Evolutionary conservation across 306 rosid species (phyloP).

Genomic region (Pterocarpus macrocarpus): DNA sequence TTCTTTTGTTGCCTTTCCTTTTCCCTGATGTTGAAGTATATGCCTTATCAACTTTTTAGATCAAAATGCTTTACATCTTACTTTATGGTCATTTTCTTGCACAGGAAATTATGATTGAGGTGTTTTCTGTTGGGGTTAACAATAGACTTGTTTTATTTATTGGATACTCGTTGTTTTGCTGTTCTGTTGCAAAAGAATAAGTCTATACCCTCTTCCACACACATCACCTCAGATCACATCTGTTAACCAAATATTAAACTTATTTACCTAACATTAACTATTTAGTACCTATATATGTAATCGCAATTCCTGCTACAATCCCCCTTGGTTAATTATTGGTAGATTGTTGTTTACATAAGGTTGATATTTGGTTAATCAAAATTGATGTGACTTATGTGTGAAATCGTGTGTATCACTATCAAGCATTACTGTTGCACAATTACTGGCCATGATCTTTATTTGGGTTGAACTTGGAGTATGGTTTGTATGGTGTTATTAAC

Average conservation of each 20-base stretch:
- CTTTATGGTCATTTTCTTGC: background rate
- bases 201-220: background rate
- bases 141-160: background rate
- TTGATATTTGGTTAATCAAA: conserved; percentile 1
- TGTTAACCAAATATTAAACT: background rate
- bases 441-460: background rate
- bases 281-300: background rate
- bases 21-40: conserved; percentile 10
- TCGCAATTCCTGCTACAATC: background rate
- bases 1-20: background rate
- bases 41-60: background rate
- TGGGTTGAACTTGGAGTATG: background rate
- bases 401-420: background rate
- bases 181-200: background rate
- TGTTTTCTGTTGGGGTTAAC: background rate
- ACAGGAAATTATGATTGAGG: conserved; percentile 17
- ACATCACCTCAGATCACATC: background rate
- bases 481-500: background rate
- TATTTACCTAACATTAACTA: background rate
- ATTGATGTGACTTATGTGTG: background rate
- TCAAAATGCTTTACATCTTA: conserved; percentile 24
- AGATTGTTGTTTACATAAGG: background rate
- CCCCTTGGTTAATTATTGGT: background rate
- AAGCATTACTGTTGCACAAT: conserved; percentile 8
- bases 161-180: background rate